These are phyloP conservation scores for button mushroom (Agaricus bisporus) DNA, from an alignment of 768 basidiomycete genomes.

Conservation along the genomic window DNA sequence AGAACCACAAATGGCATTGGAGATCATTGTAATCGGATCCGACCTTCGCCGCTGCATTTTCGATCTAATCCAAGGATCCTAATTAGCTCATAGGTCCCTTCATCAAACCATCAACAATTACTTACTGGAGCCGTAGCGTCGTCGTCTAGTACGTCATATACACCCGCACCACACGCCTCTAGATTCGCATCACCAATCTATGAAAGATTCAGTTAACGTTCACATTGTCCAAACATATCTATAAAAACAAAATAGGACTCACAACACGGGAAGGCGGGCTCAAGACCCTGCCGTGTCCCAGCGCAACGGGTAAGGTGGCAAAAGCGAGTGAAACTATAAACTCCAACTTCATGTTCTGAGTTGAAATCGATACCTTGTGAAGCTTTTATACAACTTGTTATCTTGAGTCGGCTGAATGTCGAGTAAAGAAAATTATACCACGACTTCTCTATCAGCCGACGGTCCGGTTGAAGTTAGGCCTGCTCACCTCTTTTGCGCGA, in stretches of 20 bases:
- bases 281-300: slow-evolving; percentile 24
- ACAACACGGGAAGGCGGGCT: slow-evolving; percentile 23
- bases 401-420: slow-evolving; percentile 1
- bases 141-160: slow-evolving; percentile 21
- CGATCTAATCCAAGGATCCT: slow-evolving; percentile 20
- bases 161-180: slow-evolving; percentile 26
- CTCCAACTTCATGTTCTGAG: background rate
- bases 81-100: background rate
- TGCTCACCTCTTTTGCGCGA: background rate
- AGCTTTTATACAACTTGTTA: background rate
- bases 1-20: slow-evolving; percentile 29
- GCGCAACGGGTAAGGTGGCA: slow-evolving; percentile 10
- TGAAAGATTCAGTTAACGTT: background rate
- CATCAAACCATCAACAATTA: background rate
- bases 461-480: slow-evolving; percentile 1
- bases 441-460: slow-evolving; percentile 2
- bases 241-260: slow-evolving; percentile 1
- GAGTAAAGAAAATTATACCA: background rate
- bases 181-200: slow-evolving; percentile 24
- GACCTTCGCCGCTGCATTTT: slow-evolving; percentile 22
- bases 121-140: slow-evolving; percentile 26
- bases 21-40: slow-evolving; percentile 22
- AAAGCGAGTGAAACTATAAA: background rate
- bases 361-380: background rate
- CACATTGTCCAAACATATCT: background rate